These are phyloP conservation scores for Fusarium sp. DNA, from an alignment of 2,329 filamentous ascomycete genomes.

Conservation along the genomic window DNA sequence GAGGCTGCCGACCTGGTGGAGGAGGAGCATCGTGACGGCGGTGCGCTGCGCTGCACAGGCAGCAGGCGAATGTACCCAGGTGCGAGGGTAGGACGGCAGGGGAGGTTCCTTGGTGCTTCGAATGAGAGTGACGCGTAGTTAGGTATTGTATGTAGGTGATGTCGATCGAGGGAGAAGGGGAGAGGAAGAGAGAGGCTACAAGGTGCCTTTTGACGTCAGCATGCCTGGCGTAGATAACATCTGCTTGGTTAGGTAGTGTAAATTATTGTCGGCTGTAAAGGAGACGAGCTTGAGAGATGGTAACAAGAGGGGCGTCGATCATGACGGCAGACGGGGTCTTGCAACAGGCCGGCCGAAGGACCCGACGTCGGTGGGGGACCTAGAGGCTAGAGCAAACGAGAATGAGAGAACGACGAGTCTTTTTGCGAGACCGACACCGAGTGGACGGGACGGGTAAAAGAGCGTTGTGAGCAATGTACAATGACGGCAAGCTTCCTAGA, in stretches of 20 bases:
- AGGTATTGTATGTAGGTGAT: not conserved
- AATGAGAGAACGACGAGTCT: not conserved
- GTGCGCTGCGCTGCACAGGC: constrained; percentile 9
- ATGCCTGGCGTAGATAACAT: constrained; percentile 24
- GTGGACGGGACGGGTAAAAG: not conserved
- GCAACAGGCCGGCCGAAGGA: constrained; percentile 32
- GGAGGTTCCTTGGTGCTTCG: constrained; percentile 17
- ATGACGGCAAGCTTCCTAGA: constrained; percentile 42
- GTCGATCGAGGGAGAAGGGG: constrained; percentile 1
- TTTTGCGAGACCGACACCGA: not conserved
- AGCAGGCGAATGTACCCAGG: constrained; percentile 13
- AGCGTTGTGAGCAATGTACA: constrained; percentile 29
- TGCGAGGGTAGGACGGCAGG: constrained; percentile 3
- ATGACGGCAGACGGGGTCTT: constrained; percentile 25
- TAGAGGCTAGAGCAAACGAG: not conserved
- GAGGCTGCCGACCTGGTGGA: constrained; percentile 91
- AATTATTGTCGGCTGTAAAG: not conserved
- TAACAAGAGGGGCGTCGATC: constrained; percentile 16
- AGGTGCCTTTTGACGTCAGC: constrained; percentile 42
- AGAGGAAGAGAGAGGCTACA: constrained; percentile 18
- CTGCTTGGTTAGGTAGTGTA: not conserved
- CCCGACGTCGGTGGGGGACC: constrained; percentile 20
- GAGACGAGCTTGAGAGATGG: not conserved
- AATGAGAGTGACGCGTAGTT: constrained; percentile 2
- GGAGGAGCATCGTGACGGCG: constrained; percentile 76